Evolutionary conservation across 2,329 filamentous ascomycete species (phyloP), one percentile per base, ranked within the genome.

Genomic region (Cytospora paraplurivora): DNA sequence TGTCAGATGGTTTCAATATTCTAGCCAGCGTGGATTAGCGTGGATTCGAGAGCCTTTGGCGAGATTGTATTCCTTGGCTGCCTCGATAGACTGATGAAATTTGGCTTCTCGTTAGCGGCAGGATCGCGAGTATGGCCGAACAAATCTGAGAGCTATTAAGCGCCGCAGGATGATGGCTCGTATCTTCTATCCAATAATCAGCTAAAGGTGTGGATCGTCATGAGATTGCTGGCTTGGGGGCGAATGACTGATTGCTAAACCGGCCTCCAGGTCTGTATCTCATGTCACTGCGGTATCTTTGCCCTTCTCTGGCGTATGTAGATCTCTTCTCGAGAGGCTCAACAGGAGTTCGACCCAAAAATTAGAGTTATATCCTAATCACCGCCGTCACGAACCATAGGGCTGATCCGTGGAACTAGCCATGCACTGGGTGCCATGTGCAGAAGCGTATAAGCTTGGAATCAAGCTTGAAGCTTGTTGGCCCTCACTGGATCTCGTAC

Each of bases 161-260:
- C 41, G 50, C 37, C 21, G 35, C 58, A 60, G 51, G 58, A 27
- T 47, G 35, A 32, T 38, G 53, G 58, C 58, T 60, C 21, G 58
- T 54, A 49, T 27, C 27, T 27, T 27, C 1, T 44, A 19, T 44
- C 41, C 41, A 44, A 44, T 44, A 8, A 8, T n/a, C 15, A 13
- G 17, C 41, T n/a, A 44, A 8, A 8, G 17, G 41, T 44, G 41
- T 44, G 41, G 41, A n/a, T 44, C 41, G 17, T 15, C 6, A n/a
- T 44, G 41, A 44, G 10, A 44, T 44, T 44, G 41, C 41, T 44
- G 17, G 15, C 15, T 44, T 44, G 41, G 17, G n/a, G 17, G 15
- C 15, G 38, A 13, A 41, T 17, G 8, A 3, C 5, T 19, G n/a
- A n/a, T 19, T n/a, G 6, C 8, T 44, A 10, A 41, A 17, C 13